Conservation (phyloP, 2,329 filamentous ascomycete genomes). For the Colletotrichum sp. region DNA sequence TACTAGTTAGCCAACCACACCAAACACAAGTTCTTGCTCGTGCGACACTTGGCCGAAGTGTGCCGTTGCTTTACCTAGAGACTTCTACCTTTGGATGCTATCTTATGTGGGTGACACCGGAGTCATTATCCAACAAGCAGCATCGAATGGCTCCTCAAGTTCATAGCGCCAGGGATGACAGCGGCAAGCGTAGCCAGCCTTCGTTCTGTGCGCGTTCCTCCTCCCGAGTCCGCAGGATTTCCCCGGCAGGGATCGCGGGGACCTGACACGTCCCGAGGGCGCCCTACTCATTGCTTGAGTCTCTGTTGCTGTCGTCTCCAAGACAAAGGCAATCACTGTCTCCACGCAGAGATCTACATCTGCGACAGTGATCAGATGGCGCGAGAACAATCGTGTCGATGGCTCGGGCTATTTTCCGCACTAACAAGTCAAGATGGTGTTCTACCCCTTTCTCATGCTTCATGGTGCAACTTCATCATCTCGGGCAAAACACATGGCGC, state of each 20-base stretch:
- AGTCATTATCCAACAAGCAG: not conserved
- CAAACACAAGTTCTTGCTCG: not conserved
- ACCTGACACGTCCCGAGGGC: not conserved
- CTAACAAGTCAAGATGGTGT: not conserved
- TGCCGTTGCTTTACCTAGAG: not conserved
- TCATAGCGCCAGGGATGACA: not conserved
- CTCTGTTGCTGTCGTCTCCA: not conserved
- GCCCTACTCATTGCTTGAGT: not conserved
- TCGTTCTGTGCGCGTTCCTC: not conserved
- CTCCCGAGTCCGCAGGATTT: not conserved
- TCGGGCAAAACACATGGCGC: not conserved
- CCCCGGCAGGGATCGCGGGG: not conserved
- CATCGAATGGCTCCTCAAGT: not conserved
- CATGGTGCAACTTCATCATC: not conserved
- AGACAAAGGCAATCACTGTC: not conserved
- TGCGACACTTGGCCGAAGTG: conserved; percentile 1
- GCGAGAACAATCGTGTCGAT: not conserved
- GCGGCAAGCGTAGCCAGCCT: not conserved
- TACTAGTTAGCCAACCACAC: not conserved
- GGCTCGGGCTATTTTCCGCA: not conserved
- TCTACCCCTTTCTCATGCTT: conserved; percentile 2
- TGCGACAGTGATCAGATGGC: not conserved
- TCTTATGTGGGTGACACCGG: not conserved
- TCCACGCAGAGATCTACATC: not conserved
- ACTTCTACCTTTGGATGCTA: not conserved